Evolutionary conservation across 2,329 filamentous ascomycete species (phyloP).

Genomic region (Trichoderma sp.): DNA sequence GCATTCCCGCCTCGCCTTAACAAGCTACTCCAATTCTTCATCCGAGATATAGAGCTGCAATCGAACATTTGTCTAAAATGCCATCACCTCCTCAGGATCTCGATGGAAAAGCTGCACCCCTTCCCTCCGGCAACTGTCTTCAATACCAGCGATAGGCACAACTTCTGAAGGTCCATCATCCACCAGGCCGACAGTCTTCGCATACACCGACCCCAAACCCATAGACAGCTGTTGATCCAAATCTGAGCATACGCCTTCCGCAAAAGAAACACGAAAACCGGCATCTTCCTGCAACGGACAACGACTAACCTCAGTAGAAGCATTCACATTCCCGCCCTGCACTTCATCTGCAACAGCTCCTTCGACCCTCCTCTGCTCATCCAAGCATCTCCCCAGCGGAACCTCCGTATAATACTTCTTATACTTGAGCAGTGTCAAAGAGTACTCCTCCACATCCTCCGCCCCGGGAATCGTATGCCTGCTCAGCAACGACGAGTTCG

Average conservation of each 20-base stretch:
- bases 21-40: constrained; percentile 35
- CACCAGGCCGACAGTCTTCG: background rate
- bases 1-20: background rate
- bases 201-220: background rate
- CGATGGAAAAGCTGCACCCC: constrained; percentile 17
- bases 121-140: background rate
- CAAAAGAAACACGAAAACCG: background rate
- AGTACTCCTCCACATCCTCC: constrained; percentile 38
- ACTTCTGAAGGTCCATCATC: background rate
- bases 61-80: constrained; percentile 41
- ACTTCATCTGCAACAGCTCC: background rate
- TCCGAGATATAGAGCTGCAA: constrained; percentile 38
- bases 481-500: constrained; percentile 19
- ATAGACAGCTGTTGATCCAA: background rate
- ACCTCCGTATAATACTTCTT: constrained; percentile 38
- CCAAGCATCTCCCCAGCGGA: constrained; percentile 40
- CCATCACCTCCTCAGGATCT: constrained; percentile 35
- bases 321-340: background rate
- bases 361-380: constrained; percentile 24
- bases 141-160: background rate
- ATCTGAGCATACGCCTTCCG: background rate
- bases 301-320: background rate
- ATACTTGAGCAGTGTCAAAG: constrained; percentile 41
- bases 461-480: constrained; percentile 15
- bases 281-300: background rate